Base-by-base conservation (phyloP, 225 moss, liverwort and hornwort species). In the Physcomitrellopsis africana region DNA sequence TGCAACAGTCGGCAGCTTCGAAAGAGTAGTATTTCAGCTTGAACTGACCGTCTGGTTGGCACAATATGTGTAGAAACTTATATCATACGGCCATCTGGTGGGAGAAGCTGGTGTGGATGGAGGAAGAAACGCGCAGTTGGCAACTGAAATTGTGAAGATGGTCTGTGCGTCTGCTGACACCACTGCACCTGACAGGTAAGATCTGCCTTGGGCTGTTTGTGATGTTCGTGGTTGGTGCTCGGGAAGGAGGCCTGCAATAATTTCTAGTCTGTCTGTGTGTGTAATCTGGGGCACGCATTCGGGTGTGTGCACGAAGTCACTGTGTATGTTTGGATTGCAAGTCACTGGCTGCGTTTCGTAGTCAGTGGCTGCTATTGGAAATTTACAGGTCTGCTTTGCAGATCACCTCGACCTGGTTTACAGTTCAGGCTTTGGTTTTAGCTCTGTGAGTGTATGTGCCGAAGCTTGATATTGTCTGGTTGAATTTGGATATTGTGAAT, bases 41-140 rank as follows among this genome's bases (percentile, higher is more conserved):
- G n/a, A 51, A 48, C 68, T 52, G 37, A 64, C 29, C 46, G 56
- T 10, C 70, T 29, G 69, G 62, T 72, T 60, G 26, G 48, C 64
- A 11, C 54, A 27, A 49, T 48, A n/a, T 47, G 8, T 82, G 63
- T 88, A 92, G 92, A 94, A 94, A 86, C 91, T 94, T 63, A 90
- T 94, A 72, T 90, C 91, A 72, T 94, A 94, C 76, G 94, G 94
- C 41, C 91, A 94, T 76, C 76, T 94, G 63, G 94, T 86, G 73
- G 94, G 94, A 80, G 94, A 94, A 73, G 94, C 94, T 77, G 94
- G 94, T 59, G 61, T 94, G 46, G 88, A 92, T 74, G 88, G 94
- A 73, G 94, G 94, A 48, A 92, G 83, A 66, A 92, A 94, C 81
- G 89, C 85, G 65, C 85, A 69, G 52, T 80, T 86, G 53, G 88